Base-by-base conservation (phyloP, 441 rosid species). In the Adansonia madagascariensis region DNA sequence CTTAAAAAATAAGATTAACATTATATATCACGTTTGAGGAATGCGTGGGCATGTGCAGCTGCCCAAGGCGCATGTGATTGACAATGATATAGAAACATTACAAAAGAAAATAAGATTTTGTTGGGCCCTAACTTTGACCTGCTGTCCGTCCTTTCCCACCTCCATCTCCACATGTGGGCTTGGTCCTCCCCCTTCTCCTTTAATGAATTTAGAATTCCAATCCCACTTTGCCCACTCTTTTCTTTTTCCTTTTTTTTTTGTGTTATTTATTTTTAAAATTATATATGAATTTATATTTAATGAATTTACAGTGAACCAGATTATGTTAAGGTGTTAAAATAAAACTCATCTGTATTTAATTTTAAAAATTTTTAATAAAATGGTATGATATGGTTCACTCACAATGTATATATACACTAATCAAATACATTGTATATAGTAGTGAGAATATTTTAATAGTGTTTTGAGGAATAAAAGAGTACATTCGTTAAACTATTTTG, bases 1-100 rank as follows among this genome's bases (percentile, higher is more conserved):
- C 35, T 31, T 31, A 31, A 31, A 31, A 31, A 31, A 31, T 31
- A 31, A 31, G 35, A 31, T 31, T 31, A 31, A 31, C 35, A 31
- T 31, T 31, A 31, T 3, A 31, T 31, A 62, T 35, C 43, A 62
- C 44, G 20, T 6, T 62, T 18, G 68, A 63, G 44, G 46, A 63
- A 31, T 35, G 20, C 68, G 67, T 31, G 67, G 8, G 18, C 67
- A 62, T 62, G 67, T 62, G 67, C 46, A 18, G 35, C 7, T 31
- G 35, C 35, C 44, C 44, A 41, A 3, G 68, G 68, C 20, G 18
- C 68, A 35, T 46, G 6, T 35, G 47, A 15, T 35, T 27, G 31
- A 27, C 14, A 44, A 15, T 4, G 8, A 2, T 3, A 5, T 27
- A 15, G 67, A 14, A 63, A 59, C 63, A 59, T 59, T 11, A 24